These are phyloP conservation scores for Stemphylium vesicarium DNA, from an alignment of 2,329 filamentous ascomycete species.

Conservation along the genomic window DNA sequence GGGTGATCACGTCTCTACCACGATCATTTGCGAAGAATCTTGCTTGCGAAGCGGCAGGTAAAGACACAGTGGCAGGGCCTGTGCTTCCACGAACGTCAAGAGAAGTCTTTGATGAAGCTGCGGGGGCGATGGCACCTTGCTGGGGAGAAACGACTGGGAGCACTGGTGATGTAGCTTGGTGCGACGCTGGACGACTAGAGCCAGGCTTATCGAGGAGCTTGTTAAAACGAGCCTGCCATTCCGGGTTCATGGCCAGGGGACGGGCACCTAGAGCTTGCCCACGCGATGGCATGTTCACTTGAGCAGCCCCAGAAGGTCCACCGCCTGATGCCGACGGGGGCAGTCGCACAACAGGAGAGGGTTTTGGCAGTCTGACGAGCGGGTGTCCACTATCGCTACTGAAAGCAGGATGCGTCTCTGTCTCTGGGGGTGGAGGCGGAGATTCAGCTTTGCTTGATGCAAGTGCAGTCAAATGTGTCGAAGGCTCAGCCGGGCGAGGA, in stretches of 20 bases:
- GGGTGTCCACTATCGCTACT: conserved; percentile 70
- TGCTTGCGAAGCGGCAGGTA: conserved; percentile 55
- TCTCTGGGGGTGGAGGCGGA: conserved; percentile 68
- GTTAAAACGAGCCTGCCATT: conserved; percentile 87
- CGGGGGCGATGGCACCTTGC: conserved; percentile 61
- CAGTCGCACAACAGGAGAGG: conserved; percentile 79
- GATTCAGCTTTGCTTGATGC: conserved; percentile 37
- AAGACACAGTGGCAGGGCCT: conserved; percentile 71
- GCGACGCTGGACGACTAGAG: conserved; percentile 36
- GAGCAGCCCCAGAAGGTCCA: conserved; percentile 43
- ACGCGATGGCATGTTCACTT: conserved; percentile 50
- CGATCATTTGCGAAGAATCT: conserved; percentile 37
- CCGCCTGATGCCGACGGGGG: conserved; percentile 63
- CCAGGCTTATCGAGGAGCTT: conserved; percentile 70
- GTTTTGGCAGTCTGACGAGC: conserved; percentile 71
- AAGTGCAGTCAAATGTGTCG: conserved; percentile 25
- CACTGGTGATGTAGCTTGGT: conserved; percentile 16
- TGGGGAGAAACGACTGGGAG: conserved; percentile 49
- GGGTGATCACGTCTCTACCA: conserved; percentile 47
- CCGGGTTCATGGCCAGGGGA: conserved; percentile 52
- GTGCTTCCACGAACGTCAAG: conserved; percentile 57
- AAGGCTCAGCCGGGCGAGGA: conserved; percentile 37
- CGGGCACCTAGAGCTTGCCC: conserved; percentile 42
- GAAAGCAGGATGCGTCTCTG: conserved; percentile 74
- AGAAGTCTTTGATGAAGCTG: conserved; percentile 69